Conservation (phyloP, 2,329 filamentous ascomycete species). For the Cercospora sp. region DNA sequence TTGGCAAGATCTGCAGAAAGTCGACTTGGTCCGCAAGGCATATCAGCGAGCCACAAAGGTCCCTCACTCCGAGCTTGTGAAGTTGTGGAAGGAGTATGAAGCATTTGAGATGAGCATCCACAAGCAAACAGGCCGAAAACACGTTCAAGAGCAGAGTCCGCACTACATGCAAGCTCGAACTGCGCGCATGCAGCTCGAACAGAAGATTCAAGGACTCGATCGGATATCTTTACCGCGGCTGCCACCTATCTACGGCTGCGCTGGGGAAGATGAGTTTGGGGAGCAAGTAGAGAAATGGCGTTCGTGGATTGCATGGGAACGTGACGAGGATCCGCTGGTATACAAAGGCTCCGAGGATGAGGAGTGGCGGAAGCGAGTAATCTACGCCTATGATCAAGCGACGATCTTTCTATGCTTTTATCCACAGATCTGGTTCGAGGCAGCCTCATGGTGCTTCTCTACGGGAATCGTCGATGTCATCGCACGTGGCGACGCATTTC, state of each 20-base stretch:
- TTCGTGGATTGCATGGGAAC: conserved; percentile 93
- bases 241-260: conserved; percentile 80
- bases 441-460: conserved; percentile 86
- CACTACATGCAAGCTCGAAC: conserved; percentile 95
- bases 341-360: conserved; percentile 77
- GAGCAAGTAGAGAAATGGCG: conserved; percentile 89
- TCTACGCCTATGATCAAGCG: conserved; percentile 92
- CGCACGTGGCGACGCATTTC: conserved; percentile 70
- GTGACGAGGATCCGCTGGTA: conserved; percentile 78
- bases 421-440: conserved; percentile 94
- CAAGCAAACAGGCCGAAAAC: conserved; percentile 90
- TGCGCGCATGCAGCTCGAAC: conserved; percentile 86
- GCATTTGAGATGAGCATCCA: conserved; percentile 92
- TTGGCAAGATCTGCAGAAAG: conserved; percentile 98
- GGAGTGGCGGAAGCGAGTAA: conserved; percentile 72
- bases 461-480: conserved; percentile 62
- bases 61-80: conserved; percentile 79
- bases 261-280: conserved; percentile 80
- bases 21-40: conserved; percentile 86
- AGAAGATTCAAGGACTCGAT: conserved; percentile 74
- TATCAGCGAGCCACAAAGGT: conserved; percentile 89
- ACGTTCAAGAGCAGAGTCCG: conserved; percentile 87
- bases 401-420: conserved; percentile 92
- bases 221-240: conserved; percentile 77
- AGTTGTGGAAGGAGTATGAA: conserved; percentile 96